Evolutionary conservation across 306 rosid genomes (phyloP), one percentile per base, ranked within the genome.

Genomic region (Carpinus viminea): DNA sequence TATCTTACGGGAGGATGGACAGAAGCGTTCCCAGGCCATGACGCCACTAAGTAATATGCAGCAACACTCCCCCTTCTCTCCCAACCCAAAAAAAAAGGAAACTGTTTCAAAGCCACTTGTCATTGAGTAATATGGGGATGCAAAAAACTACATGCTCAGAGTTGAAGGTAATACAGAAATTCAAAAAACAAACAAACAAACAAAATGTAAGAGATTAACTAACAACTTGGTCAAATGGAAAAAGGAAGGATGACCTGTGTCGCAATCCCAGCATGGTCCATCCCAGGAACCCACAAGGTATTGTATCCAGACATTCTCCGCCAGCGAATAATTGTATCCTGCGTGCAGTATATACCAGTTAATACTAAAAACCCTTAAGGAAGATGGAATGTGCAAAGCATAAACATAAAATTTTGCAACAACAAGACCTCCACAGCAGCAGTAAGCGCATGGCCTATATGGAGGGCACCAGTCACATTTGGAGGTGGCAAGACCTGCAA

Each of bases 211-310:
- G 11, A 10, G 12, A 4, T 48, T 48, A 48, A 59, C 53, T 12
- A 60, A 73, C 47, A 69, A 73, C 62, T 16, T 71, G 21, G 59
- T 12, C 12, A 54, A 73, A 54, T 28, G 51, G 43, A 66, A 74
- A 66, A 73, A 71, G 74, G 73, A 73, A 79, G 53, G 74, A n/a
- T n/a, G n/a, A 91, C 98, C 99, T 95, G 98, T 38, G 99, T 95
- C n/a, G 99, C 99, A 66, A 93, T 93, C 80, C 98, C 98, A 10
- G 99, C 97, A 81, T 95, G 99, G 85, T 95, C 99, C 93, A 91
- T 86, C 81, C 97, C 94, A 82, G 99, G 99, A 79, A 95, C 97
- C 98, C 99, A 95, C 90, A 95, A 77, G 77, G 92, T 41, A 88
- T 95, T 95, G 88, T 84, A 91, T 74, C 99, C 98, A 54, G 91